phyloP scores from a whole-genome alignment of 2,329 filamentous ascomycete species.

The Lojkania enalia region DNA sequence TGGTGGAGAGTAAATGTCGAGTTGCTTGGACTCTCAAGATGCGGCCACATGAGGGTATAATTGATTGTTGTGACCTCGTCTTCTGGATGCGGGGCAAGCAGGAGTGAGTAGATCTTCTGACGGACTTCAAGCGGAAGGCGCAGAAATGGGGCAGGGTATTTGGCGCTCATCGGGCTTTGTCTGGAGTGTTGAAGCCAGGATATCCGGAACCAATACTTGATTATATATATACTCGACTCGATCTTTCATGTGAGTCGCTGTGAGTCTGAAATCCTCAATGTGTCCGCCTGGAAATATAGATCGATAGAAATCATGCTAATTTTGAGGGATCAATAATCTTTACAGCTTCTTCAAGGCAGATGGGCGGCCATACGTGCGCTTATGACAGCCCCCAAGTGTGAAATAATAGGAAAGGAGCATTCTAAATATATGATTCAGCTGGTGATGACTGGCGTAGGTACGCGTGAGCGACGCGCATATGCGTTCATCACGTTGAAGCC shows the following conservation, averaged over 20 bases:
- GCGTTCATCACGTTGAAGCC: too few relatives aligned
- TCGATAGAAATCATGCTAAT: slow-evolving; percentile 9
- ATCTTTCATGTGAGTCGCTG: too few relatives aligned
- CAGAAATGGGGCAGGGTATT: slow-evolving; percentile 9
- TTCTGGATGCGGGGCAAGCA: slow-evolving; percentile 36
- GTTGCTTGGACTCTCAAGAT: slow-evolving; percentile 35
- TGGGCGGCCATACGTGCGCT: background rate
- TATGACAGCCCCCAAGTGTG: slow-evolving; percentile 4
- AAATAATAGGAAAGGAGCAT: background rate
- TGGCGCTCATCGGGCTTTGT: too few relatives aligned
- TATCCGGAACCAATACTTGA: too few relatives aligned
- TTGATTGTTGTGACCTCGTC: slow-evolving; percentile 42
- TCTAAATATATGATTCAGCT: slow-evolving; percentile 14
- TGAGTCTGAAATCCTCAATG: too few relatives aligned
- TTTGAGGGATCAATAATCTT: slow-evolving; percentile 1
- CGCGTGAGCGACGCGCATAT: too few relatives aligned
- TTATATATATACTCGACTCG: too few relatives aligned
- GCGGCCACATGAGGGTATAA: slow-evolving; percentile 34
- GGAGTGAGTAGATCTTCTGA: slow-evolving; percentile 24
- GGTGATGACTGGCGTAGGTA: background rate
- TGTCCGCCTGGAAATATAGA: too few relatives aligned
- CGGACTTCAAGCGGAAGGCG: slow-evolving; percentile 18
- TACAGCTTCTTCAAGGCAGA: background rate
- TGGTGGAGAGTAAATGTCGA: slow-evolving; percentile 32
- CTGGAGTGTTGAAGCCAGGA: background rate